These are phyloP conservation scores for Prunus persica DNA, from an alignment of 306 rosid species.

Conservation along the genomic window Prunus_persica_NCBIv2 NC_034015.1:21750501-21751000, in stretches of 20 bases:
- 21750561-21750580: conserved; percentile 3
- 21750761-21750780: neutral
- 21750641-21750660: neutral
- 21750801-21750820: neutral
- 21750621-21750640: neutral
- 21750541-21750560: neutral
- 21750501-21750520: neutral
- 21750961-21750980: neutral
- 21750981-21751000: neutral
- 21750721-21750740: neutral
- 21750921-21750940: neutral
- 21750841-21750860: neutral
- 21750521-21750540: neutral
- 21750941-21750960: neutral
- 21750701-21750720: neutral
- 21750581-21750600: neutral
- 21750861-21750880: neutral
- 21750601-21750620: neutral
- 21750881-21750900: neutral
- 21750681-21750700: neutral
- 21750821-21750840: neutral
- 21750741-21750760: neutral
- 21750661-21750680: no score
- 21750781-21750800: neutral
- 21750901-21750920: neutral